These are phyloP conservation scores for Cladosporium sphaerospermum DNA, from an alignment of 2,329 filamentous ascomycete genomes.

Conservation along the genomic window DNA sequence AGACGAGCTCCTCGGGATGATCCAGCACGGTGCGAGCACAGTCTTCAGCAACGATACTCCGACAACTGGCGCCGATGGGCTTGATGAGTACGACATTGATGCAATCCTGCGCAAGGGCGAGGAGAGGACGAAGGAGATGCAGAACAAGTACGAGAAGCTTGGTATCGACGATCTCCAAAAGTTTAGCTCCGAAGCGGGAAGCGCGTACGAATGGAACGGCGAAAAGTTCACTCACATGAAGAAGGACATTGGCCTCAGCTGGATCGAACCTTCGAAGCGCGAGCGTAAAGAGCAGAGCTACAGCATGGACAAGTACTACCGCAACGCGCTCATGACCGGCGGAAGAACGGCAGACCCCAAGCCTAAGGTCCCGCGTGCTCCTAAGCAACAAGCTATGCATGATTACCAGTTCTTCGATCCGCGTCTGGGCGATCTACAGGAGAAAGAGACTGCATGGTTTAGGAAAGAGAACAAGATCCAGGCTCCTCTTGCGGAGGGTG, in stretches of 20 bases:
- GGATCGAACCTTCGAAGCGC: constrained; percentile 98
- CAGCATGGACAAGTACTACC: constrained; percentile 98
- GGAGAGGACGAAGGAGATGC: constrained; percentile 80
- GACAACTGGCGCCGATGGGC: constrained; percentile 49
- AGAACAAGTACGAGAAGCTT: constrained; percentile 90
- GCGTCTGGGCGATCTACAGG: constrained; percentile 78
- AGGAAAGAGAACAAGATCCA: constrained; percentile 96
- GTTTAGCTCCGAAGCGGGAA: constrained; percentile 79
- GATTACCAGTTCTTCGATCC: constrained; percentile 97
- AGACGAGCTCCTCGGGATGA: constrained; percentile 94
- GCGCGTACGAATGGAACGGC: constrained; percentile 96
- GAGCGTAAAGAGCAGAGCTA: constrained; percentile 98
- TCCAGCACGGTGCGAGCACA: constrained; percentile 95
- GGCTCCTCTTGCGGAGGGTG: constrained; percentile 78
- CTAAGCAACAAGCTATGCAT: constrained; percentile 84
- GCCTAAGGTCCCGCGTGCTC: constrained; percentile 89
- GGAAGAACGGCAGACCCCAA: constrained; percentile 75
- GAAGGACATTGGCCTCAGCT: constrained; percentile 84
- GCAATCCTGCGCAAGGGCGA: constrained; percentile 80
- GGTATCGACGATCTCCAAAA: constrained; percentile 96
- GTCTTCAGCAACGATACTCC: constrained; percentile 62
- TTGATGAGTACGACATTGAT: constrained; percentile 88
- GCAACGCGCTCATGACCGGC: constrained; percentile 78
- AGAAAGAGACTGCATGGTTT: constrained; percentile 92
- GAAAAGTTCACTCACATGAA: constrained; percentile 80